These are phyloP conservation scores for Coleophoma eucalyptorum DNA, from an alignment of 2,329 filamentous ascomycete genomes.

Conservation along the genomic window DNA sequence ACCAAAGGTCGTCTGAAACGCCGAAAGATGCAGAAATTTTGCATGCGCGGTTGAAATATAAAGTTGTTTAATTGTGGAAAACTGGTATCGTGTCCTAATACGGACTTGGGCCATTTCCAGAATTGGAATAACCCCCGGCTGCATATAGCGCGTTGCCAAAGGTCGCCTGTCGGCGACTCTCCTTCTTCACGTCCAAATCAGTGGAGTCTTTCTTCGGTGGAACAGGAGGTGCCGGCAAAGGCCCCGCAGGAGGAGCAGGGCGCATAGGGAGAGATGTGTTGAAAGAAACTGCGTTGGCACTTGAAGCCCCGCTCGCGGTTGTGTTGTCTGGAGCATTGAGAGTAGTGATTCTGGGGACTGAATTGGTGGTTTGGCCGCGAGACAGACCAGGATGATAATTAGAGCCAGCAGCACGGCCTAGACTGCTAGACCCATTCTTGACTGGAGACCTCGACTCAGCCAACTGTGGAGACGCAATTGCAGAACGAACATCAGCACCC, in stretches of 20 bases:
- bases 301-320: conserved; percentile 30
- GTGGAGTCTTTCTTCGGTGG: conserved; percentile 47
- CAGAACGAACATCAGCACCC: conserved; percentile 40
- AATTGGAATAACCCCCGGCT: conserved; percentile 14
- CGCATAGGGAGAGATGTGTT: conserved; percentile 55
- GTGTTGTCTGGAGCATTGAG: conserved; percentile 31
- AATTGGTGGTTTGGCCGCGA: conserved; percentile 47
- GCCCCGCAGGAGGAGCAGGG: conserved; percentile 52
- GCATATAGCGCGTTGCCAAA: conserved; percentile 37
- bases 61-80: not conserved
- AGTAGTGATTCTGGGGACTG: conserved; percentile 43
- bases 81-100: conserved; percentile 7
- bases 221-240: conserved; percentile 54
- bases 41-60: not conserved
- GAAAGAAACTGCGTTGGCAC: conserved; percentile 48
- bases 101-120: conserved; percentile 11
- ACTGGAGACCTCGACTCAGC: conserved; percentile 24
- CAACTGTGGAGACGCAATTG: conserved; percentile 41
- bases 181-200: conserved; percentile 38
- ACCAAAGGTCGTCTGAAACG: not conserved
- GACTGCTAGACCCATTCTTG: conserved; percentile 36
- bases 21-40: not conserved
- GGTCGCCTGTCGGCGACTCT: conserved; percentile 49
- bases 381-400: conserved; percentile 40
- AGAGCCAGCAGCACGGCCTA: conserved; percentile 42